Evolutionary conservation across 2,329 filamentous ascomycete species (phyloP).

Genomic region (Chaetothyriales sp.): DNA sequence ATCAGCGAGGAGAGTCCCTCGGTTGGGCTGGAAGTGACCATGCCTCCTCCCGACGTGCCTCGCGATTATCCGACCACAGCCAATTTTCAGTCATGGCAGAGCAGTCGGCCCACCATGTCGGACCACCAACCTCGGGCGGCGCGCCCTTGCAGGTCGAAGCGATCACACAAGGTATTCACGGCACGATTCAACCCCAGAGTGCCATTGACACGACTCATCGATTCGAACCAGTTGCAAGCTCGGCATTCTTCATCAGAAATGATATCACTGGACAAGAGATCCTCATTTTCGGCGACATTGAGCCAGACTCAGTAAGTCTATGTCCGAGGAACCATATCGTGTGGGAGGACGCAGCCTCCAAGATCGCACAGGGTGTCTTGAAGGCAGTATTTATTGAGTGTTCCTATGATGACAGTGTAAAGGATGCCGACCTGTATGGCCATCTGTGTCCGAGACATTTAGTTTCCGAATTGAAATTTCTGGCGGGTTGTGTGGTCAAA

Average conservation of each 20-base stretch:
- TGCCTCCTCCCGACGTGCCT: slow-evolving; percentile 24
- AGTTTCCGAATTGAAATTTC: slow-evolving; percentile 56
- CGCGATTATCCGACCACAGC: slow-evolving; percentile 16
- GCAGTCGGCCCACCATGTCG: slow-evolving; percentile 9
- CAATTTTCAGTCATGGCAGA: slow-evolving; percentile 16
- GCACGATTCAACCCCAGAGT: slow-evolving; percentile 16
- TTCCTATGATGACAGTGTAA: slow-evolving; percentile 70
- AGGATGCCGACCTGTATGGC: slow-evolving; percentile 66
- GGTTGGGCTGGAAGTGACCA: slow-evolving; percentile 32
- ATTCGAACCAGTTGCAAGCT: slow-evolving; percentile 49
- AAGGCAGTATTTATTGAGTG: slow-evolving; percentile 88
- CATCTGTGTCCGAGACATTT: slow-evolving; percentile 76
- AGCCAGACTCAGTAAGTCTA: slow-evolving; percentile 73
- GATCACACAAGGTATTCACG: slow-evolving; percentile 8
- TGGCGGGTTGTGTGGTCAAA: slow-evolving; percentile 51
- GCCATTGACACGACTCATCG: slow-evolving; percentile 23
- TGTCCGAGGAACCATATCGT: slow-evolving; percentile 66
- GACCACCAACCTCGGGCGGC: slow-evolving; percentile 1
- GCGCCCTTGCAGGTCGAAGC: slow-evolving; percentile 6
- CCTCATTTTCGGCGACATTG: slow-evolving; percentile 88
- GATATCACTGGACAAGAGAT: slow-evolving; percentile 56
- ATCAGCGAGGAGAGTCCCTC: slow-evolving; percentile 42
- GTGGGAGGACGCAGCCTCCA: slow-evolving; percentile 79
- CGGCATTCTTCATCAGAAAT: slow-evolving; percentile 83
- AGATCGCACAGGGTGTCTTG: slow-evolving; percentile 57